Percentiles rank a stretch among this genome's conserved stretches.
Evolutionary conservation across 139 green algal species (phyloP).

Genomic region (Micractinium sp.): DNA sequence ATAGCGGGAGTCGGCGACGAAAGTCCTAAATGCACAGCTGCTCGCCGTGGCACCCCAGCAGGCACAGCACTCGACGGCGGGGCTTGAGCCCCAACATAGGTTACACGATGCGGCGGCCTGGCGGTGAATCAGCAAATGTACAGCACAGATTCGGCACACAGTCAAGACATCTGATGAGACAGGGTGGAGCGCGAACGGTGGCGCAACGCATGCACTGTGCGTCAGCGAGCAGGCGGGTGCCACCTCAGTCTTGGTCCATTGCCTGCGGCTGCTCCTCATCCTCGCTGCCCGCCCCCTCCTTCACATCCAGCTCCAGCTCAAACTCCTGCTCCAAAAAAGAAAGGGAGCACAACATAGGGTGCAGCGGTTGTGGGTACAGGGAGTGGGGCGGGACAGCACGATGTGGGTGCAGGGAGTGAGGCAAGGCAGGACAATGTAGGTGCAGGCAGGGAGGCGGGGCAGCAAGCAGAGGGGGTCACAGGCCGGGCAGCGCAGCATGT

Average conservation of each 20-base stretch:
- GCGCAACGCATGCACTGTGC: slow-evolving; percentile 34
- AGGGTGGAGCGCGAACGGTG: neutral
- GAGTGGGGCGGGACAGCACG: no score
- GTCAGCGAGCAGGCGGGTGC: neutral
- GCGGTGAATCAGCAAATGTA: neutral
- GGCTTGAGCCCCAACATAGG: neutral
- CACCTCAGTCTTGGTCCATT: slow-evolving; percentile 41
- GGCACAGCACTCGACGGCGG: no score
- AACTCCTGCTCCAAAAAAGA: slow-evolving; percentile 75
- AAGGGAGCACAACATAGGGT: neutral
- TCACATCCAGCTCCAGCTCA: slow-evolving; percentile 89
- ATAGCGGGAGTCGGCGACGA: no score
- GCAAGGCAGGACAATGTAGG: no score
- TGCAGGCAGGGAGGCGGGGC: no score
- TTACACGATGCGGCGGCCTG: neutral
- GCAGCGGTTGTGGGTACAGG: no score
- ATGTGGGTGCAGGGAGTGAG: no score
- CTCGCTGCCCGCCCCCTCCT: slow-evolving; percentile 39
- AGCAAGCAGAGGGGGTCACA: no score
- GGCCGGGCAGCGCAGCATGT: no score
- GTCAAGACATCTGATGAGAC: slow-evolving; percentile 3
- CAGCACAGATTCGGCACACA: neutral
- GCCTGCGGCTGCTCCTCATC: slow-evolving; percentile 72
- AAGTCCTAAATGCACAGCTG: no score
- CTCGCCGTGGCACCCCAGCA: no score